Evolutionary conservation across 345 rosid genomes (phyloP), one percentile per base, ranked within the genome.

Genomic region (Populus euphratica): DNA sequence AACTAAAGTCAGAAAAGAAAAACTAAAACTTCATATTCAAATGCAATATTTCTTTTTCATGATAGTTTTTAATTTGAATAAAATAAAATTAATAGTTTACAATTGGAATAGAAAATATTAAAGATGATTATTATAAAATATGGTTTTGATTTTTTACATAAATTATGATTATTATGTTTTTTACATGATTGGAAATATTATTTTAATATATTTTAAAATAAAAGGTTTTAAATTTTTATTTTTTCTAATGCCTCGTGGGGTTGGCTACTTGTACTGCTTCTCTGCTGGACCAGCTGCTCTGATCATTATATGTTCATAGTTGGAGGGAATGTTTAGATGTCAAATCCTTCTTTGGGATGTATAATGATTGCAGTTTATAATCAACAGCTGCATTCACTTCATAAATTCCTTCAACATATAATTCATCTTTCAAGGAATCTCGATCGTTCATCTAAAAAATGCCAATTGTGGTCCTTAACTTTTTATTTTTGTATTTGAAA

Each of bases 331-430:
- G 39, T 6, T 38, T 38, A 72, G 69, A 68, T 61, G 63, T 64
- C 72, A 31, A 74, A 41, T 20, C 31, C 72, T 69, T 23, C 6
- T 67, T 50, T 67, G 68, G 20, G 39, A 39, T 69, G 64, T 59
- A 79, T 49, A 49, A 75, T 77, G 62, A 74, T 70, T 41, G 59
- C 29, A 77, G 68, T 80, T 74, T 44, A 49, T 74, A 71, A 79
- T 14, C 68, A 73, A 74, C 79, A 85, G 77, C 83, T 85, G 79
- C 81, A n/a, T 73, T 79, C 77, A 68, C 75, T 54, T 36, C 49
- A 68, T 69, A 38, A 76, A 79, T 79, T 82, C 81, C 77, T 71
- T 6, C 25, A 50, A 79, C 69, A 3, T 47, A 72, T 74, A 33
- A 33, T 33, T 72, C 81, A 59, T 74, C 13, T 50, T n/a, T 79